Base-by-base conservation (phyloP, 2,329 filamentous ascomycete genomes). In the Lecanicillium sp. region DNA sequence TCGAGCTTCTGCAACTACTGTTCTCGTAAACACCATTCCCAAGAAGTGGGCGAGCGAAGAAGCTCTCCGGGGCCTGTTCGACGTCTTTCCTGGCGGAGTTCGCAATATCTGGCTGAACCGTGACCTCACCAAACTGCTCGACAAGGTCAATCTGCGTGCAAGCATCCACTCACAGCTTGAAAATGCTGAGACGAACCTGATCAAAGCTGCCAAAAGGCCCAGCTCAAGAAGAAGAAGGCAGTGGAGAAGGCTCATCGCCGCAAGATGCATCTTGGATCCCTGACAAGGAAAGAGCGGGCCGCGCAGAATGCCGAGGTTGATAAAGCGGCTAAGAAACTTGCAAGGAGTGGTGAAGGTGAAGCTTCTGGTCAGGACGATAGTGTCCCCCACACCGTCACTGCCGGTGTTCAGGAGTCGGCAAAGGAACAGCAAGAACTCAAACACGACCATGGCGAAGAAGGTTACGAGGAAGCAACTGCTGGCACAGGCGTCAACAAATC, bases 41-140 rank as follows among this genome's bases (percentile, higher is more conserved):
- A 68, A 75, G 29, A 94, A 94, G 54, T 98, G 92, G 92, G 77
- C 94, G 7, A 87, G 77, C 3, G 76, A 87, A 35, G 81, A 94
- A 32, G 86, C 87, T 1, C 71, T 98, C 4, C 74, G 79, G 42
- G 84, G 83, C 1, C 69, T 98, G 0, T 98, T 94, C 53, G 92
- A 98, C 57, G 89, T 97, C 2, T 97, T 96, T 50, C 92, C 92
- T 0, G 92, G 92, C 15, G 92, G 92, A 20, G 83, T 98, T 54
- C 79, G 87, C 43, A 97, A 97, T 49, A 85, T 98, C 33, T 98
- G 90, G 89, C 81, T 98, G 51, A 98, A 96, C 43, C 78, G 90
- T 44, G 86, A 98, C 55, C 82, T 87, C 48, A 86, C 89, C 31
- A 74, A 81, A 8, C 72, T 98, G 10, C 74, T 86, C 33, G 83